Conservation (phyloP, 805 yeast genomes). For the Hanseniaspora meyeri region DNA sequence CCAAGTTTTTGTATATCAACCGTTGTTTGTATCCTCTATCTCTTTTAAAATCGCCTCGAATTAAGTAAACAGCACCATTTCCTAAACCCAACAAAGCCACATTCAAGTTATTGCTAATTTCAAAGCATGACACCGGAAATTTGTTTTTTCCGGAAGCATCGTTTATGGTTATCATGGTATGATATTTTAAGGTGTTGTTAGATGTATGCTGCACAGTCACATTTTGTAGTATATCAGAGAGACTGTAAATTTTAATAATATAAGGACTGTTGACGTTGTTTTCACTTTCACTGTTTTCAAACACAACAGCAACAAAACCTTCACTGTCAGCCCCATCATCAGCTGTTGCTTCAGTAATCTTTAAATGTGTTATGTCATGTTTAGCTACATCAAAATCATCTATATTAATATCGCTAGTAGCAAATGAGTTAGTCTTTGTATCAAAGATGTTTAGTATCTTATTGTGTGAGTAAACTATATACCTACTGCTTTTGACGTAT, state of each 20-base stretch:
- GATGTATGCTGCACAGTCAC: background rate
- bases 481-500: background rate
- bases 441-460: background rate
- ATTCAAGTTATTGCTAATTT: constrained; percentile 44
- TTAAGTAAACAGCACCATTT: constrained; percentile 67
- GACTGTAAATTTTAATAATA: constrained; percentile 1
- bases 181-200: background rate
- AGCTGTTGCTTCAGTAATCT: background rate
- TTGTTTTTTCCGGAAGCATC: constrained; percentile 32
- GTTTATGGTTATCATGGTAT: constrained; percentile 4
- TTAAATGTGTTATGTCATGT: background rate
- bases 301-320: background rate
- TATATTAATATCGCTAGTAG: background rate
- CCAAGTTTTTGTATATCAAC: constrained; percentile 48
- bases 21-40: constrained; percentile 89
- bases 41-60: constrained; percentile 76
- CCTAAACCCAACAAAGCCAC: constrained; percentile 47
- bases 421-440: background rate
- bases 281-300: background rate
- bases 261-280: constrained; percentile 5
- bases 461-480: background rate
- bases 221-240: background rate
- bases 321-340: background rate
- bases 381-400: constrained; percentile 3
- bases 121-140: constrained; percentile 40